Evolutionary conservation across 164 flowering plant genomes (phyloP).

Genomic region (Liquidambar formosana): DNA sequence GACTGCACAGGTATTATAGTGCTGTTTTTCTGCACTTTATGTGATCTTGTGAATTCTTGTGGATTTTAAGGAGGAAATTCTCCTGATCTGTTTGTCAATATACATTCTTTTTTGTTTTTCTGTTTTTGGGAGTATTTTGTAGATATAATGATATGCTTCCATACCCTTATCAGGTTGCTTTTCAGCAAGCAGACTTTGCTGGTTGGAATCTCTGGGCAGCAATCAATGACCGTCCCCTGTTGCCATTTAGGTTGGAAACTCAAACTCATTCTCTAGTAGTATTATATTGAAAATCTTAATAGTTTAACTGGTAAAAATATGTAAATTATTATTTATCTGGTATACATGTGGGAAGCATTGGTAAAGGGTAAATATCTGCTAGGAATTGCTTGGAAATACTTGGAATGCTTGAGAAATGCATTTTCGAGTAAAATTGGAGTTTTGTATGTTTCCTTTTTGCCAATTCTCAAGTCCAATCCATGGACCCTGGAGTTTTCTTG

Average conservation of each 20-base stretch:
- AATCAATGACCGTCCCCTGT: conserved; percentile 80
- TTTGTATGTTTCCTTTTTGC: not conserved
- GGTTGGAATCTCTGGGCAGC: conserved; percentile 99
- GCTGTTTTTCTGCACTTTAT: not conserved
- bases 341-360: not conserved
- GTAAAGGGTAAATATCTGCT: not conserved
- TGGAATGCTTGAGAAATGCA: not conserved
- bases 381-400: not conserved
- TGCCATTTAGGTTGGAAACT: conserved; percentile 78
- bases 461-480: not conserved
- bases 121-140: not conserved
- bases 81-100: not conserved
- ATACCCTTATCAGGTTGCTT: conserved; percentile 71
- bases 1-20: conserved; percentile 77
- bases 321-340: not conserved
- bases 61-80: not conserved
- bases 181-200: conserved; percentile 97
- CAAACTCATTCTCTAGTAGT: not conserved
- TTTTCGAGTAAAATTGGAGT: not conserved
- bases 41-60: not conserved
- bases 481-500: not conserved
- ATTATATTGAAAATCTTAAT: not conserved
- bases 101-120: not conserved
- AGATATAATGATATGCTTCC: not conserved
- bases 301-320: not conserved